Evolutionary conservation across 306 rosid species (phyloP).

Genomic region (Lathyrus tuberosus): DNA sequence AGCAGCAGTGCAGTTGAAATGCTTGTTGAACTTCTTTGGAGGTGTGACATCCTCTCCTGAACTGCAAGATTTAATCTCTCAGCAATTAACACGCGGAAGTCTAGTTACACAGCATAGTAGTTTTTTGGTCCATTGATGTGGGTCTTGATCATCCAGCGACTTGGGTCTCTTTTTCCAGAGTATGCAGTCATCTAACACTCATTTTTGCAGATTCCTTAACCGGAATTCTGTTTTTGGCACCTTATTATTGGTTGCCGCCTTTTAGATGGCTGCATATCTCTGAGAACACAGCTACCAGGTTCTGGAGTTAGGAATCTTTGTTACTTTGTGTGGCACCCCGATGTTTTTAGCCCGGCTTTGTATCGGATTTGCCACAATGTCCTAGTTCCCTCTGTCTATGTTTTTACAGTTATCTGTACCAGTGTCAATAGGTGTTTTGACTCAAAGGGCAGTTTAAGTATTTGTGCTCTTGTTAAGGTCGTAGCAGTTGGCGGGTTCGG

Average conservation of each 20-base stretch:
- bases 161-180: constrained; percentile 64
- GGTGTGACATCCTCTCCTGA: constrained; percentile 88
- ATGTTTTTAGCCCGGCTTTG: constrained; percentile 52
- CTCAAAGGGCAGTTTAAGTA: constrained; percentile 50
- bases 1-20: constrained; percentile 64
- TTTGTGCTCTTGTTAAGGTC: constrained; percentile 29
- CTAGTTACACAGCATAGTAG: constrained; percentile 50
- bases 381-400: constrained; percentile 41
- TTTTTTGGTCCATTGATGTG: constrained; percentile 77
- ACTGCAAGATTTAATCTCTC: constrained; percentile 28
- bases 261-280: constrained; percentile 60
- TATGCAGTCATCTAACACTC: constrained; percentile 54
- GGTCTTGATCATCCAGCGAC: constrained; percentile 63
- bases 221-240: constrained; percentile 71
- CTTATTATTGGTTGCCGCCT: constrained; percentile 44
- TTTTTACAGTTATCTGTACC: constrained; percentile 38
- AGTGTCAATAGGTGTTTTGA: constrained; percentile 48
- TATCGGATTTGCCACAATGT: constrained; percentile 48
- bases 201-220: constrained; percentile 66
- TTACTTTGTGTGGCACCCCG: constrained; percentile 51
- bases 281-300: constrained; percentile 54
- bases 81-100: constrained; percentile 41
- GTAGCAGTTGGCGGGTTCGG: constrained; percentile 60
- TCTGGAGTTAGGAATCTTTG: constrained; percentile 55
- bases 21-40: constrained; percentile 79